Evolutionary conservation across 2,329 filamentous ascomycete species (phyloP).

Genomic region (Fusarium heterosporum): DNA sequence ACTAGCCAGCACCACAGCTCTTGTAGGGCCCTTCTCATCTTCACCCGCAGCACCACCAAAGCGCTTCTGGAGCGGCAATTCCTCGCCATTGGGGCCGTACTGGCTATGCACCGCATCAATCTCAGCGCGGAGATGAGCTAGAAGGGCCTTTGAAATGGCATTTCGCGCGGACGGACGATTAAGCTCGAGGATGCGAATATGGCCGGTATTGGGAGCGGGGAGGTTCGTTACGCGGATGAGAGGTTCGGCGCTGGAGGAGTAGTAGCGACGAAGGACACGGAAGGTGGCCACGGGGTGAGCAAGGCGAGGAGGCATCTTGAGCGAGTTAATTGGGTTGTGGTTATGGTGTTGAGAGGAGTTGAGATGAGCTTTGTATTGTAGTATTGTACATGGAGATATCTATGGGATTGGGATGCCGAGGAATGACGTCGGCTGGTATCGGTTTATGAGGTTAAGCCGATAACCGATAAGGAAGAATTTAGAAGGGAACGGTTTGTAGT

Average conservation of each 20-base stretch:
- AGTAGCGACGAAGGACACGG: conserved; percentile 48
- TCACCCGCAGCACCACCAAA: conserved; percentile 60
- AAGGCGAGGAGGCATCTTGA: conserved; percentile 52
- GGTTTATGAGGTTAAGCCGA: conserved; percentile 39
- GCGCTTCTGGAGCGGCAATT: conserved; percentile 56
- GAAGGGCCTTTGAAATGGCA: conserved; percentile 84
- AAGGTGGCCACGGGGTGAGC: conserved; percentile 31
- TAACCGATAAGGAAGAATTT: conserved; percentile 37
- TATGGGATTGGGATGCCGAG: conserved; percentile 16
- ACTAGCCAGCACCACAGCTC: conserved; percentile 86
- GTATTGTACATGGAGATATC: not conserved
- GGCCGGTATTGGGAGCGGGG: conserved; percentile 81
- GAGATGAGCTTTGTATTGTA: not conserved
- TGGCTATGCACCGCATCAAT: conserved; percentile 77
- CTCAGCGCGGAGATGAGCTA: conserved; percentile 77
- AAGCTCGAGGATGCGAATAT: conserved; percentile 88
- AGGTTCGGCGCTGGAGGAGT: conserved; percentile 62
- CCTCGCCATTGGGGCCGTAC: conserved; percentile 67
- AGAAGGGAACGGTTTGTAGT: not conserved
- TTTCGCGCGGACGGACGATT: conserved; percentile 89
- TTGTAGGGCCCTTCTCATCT: conserved; percentile 69
- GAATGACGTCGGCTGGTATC: conserved; percentile 41
- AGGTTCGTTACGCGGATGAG: conserved; percentile 79
- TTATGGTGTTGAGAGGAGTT: not conserved
- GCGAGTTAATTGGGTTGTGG: not conserved